Base-by-base conservation (phyloP, 2,329 filamentous ascomycete genomes). In the Calonectria fujianensis region DNA sequence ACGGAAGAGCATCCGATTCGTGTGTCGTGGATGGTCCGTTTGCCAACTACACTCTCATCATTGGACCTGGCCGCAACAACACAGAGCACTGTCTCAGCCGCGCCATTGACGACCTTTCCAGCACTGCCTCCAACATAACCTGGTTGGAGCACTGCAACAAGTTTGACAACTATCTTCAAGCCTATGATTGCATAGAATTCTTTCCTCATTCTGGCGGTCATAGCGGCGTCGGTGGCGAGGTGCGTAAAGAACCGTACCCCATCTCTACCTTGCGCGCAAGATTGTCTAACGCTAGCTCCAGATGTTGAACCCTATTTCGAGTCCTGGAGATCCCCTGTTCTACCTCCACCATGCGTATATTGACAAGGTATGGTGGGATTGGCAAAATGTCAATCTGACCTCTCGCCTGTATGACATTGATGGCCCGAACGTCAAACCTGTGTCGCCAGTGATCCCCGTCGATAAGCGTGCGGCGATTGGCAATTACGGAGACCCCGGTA, bases 11-110 rank as follows among this genome's bases (percentile, higher is more conserved):
- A 41, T 41, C 57, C 7, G 57, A 61, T 41, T 24, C n/a, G 11
- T 61, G 57, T 24, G 57, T 61, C 37, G 35, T 61, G 10, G 57
- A 61, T 41, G 57, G 57, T 13, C 57, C 57, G 13, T 61, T 61
- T 61, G 57, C 57, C 4, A 61, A 61, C 57, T 61, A 61, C 35
- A 41, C 57, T 5, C 57, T 61, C n/a, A 61, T 61, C 57, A 61
- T 61, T 18, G 57, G 57, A 8, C 57, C 57, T 6, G 57, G 57
- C 11, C 2, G 29, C 13, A 61, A 41, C 1, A 61, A 61, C 6
- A 39, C 57, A 27, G 24, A 18, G 7, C 57, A 61, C 27, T 61
- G 57, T 7, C 57, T 61, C n/a, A 41, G 57, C 35, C 57, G 57
- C 35, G 57, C 18, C 2, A 61, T 61, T 24, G 57, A 61, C 35